A percentile compares a stretch with the other conserved stretches of the same genome.
These are phyloP conservation scores for Terfezia boudieri DNA, from an alignment of 495 filamentous ascomycete species.

Conservation along the genomic window DNA sequence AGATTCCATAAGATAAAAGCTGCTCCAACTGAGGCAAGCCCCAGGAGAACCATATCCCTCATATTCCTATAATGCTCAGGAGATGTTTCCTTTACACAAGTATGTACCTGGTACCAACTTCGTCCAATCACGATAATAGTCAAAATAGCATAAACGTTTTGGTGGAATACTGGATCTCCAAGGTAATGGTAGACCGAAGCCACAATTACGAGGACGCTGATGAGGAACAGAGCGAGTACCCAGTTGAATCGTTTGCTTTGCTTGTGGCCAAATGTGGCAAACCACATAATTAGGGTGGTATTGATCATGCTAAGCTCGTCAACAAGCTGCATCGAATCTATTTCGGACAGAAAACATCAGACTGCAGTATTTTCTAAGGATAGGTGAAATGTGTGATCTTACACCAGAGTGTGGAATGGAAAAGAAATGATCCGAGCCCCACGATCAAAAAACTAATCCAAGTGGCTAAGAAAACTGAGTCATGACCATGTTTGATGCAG, in stretches of 20 bases:
- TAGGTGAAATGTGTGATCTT: conserved; percentile 14
- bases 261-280: conserved; percentile 61
- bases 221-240: conserved; percentile 29
- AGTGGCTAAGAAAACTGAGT: conserved; percentile 46
- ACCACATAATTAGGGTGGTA: conserved; percentile 72
- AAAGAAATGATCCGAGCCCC: conserved; percentile 57
- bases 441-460: conserved; percentile 60
- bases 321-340: conserved; percentile 92
- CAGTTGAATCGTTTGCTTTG: conserved; percentile 31
- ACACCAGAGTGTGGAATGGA: conserved; percentile 70
- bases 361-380: neutral
- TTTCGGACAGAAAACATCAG: neutral
- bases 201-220: conserved; percentile 3
- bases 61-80: conserved; percentile 40
- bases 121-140: conserved; percentile 56
- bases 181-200: conserved; percentile 56
- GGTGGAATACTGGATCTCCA: conserved; percentile 82
- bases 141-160: conserved; percentile 65
- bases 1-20: conserved; percentile 77
- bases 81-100: conserved; percentile 41
- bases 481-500: conserved; percentile 46
- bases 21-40: conserved; percentile 53
- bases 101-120: conserved; percentile 80
- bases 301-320: conserved; percentile 98
- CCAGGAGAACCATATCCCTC: conserved; percentile 51